Evolutionary conservation across 805 yeast genomes (phyloP).

Genomic region (Cyberlindnera meyerae): DNA sequence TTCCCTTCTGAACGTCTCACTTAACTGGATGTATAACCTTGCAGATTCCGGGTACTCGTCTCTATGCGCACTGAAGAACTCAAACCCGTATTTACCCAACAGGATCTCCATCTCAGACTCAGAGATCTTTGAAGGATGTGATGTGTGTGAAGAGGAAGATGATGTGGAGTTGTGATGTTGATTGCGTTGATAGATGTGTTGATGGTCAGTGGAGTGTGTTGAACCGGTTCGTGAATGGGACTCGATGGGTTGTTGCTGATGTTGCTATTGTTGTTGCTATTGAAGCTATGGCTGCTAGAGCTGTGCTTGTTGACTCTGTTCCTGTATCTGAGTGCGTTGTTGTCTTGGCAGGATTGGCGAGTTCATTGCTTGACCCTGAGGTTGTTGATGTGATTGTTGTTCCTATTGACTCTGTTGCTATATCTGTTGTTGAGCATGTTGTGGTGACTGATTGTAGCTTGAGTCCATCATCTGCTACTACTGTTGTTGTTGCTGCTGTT

Average conservation of each 20-base stretch:
- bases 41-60: constrained; percentile 11
- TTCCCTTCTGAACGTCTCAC: constrained; percentile 7
- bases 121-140: not conserved
- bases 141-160: not conserved
- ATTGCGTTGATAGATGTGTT: too few relatives aligned
- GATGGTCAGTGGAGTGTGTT: too few relatives aligned
- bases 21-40: constrained; percentile 6
- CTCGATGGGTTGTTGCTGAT: too few relatives aligned
- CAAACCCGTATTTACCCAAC: constrained; percentile 11
- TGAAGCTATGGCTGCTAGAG: too few relatives aligned
- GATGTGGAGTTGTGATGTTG: not conserved
- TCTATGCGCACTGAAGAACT: constrained; percentile 8
- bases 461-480: constrained; percentile 2
- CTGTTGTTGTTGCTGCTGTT: constrained; percentile 3
- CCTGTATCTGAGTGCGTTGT: too few relatives aligned
- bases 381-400: too few relatives aligned
- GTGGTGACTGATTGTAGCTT: not conserved
- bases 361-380: too few relatives aligned
- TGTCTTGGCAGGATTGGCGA: too few relatives aligned
- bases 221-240: too few relatives aligned
- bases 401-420: constrained; percentile 1
- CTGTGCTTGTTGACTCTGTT: too few relatives aligned
- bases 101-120: constrained; percentile 14
- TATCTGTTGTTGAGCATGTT: not conserved
- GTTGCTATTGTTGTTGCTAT: too few relatives aligned